These are phyloP conservation scores for Trifolium pratense DNA, from an alignment of 306 rosid species.

Conservation along the genomic window DNA sequence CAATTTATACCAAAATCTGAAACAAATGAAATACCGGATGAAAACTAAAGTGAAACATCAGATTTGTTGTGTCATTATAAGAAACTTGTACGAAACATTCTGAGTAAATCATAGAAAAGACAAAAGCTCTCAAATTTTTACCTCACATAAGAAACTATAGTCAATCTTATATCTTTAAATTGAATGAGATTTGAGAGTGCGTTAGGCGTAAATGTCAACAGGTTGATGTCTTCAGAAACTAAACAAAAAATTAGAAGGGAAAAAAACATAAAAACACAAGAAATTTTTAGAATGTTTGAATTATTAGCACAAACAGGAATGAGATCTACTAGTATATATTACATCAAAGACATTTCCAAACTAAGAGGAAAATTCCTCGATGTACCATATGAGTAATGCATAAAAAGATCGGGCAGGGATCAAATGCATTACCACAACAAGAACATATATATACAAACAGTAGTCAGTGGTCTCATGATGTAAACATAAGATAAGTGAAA, in stretches of 20 bases:
- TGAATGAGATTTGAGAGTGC: slow-evolving; percentile 12
- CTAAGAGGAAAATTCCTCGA: slow-evolving; percentile 17
- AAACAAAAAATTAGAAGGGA: neutral
- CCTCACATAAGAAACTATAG: neutral
- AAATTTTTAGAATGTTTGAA: slow-evolving; percentile 11
- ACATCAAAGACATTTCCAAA: slow-evolving; percentile 10
- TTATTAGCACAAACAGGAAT: slow-evolving; percentile 8
- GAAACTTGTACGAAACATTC: neutral
- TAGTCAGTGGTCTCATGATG: slow-evolving; percentile 8
- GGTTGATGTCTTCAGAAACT: slow-evolving; percentile 1
- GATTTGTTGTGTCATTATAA: no score
- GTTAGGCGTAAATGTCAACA: neutral
- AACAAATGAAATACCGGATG: neutral
- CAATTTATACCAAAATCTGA: neutral
- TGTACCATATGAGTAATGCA: neutral
- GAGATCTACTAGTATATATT: neutral
- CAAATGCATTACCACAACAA: slow-evolving; percentile 15
- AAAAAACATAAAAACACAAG: neutral
- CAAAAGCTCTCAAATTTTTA: slow-evolving; percentile 2
- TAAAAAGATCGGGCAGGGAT: neutral
- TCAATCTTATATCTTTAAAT: slow-evolving; percentile 5
- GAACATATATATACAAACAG: slow-evolving; percentile 1
- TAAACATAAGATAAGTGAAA: slow-evolving; percentile 33
- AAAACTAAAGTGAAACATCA: no score
- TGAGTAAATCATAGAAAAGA: no score